A percentile compares a stretch with the other conserved stretches of the same genome.
These are phyloP conservation scores for Penicillium sp. DNA, from an alignment of 2,329 filamentous ascomycete genomes.

Conservation along the genomic window DNA sequence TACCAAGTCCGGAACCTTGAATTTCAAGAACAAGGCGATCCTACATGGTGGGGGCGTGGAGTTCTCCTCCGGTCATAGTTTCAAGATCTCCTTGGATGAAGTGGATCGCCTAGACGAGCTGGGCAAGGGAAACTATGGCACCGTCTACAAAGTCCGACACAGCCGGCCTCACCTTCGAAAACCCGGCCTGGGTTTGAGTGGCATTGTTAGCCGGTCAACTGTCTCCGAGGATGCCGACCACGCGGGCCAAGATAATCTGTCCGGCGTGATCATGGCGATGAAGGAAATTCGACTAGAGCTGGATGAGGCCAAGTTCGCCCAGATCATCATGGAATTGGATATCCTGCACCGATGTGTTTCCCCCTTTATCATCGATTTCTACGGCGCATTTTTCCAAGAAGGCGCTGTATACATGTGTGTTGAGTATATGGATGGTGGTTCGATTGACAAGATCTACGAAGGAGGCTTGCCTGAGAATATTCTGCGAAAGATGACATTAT, in stretches of 20 bases:
- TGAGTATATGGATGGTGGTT: conserved; percentile 98
- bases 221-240: conserved; percentile 16
- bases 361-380: conserved; percentile 97
- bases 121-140: conserved; percentile 97
- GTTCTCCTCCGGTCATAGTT: conserved; percentile 84
- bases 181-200: conserved; percentile 60
- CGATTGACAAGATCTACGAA: conserved; percentile 91
- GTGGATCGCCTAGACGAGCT: conserved; percentile 90
- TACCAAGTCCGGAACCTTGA: conserved; percentile 84
- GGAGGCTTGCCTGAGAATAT: conserved; percentile 89
- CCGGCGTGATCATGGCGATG: conserved; percentile 93
- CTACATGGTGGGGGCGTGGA: conserved; percentile 88
- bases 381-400: conserved; percentile 98
- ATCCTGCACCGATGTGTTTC: conserved; percentile 93
- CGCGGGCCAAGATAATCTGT: conserved; percentile 29
- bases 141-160: conserved; percentile 94
- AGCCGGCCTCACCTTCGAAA: conserved; percentile 66
- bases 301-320: conserved; percentile 93
- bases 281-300: conserved; percentile 96
- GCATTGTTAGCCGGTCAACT: conserved; percentile 52
- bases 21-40: conserved; percentile 88
- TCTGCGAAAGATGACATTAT: conserved; percentile 83
- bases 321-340: conserved; percentile 96
- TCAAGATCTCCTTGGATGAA: conserved; percentile 93
- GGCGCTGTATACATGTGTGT: conserved; percentile 99